Evolutionary conservation across 2,329 filamentous ascomycete species (phyloP).

Genomic region (Chalara sp.): DNA sequence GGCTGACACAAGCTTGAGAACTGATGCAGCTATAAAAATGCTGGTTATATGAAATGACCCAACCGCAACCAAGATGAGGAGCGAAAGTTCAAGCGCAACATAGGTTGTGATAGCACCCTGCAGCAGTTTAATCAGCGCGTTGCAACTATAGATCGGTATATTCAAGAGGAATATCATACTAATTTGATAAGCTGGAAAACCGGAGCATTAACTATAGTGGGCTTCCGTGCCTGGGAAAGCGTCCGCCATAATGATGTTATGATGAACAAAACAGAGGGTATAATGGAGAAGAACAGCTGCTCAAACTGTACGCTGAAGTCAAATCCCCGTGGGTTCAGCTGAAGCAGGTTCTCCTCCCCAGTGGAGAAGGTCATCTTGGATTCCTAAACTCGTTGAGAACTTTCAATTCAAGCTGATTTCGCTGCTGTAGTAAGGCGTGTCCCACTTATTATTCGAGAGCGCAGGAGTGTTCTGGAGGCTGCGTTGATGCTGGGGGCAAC

Average conservation of each 20-base stretch:
- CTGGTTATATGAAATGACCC: slow-evolving; percentile 1
- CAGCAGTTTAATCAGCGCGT: slow-evolving; percentile 12
- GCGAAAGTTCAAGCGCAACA: not conserved
- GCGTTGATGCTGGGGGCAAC: not conserved
- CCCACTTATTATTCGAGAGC: not conserved
- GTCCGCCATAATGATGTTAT: slow-evolving; percentile 24
- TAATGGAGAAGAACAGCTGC: slow-evolving; percentile 27
- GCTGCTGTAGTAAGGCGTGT: not conserved
- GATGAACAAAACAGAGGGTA: slow-evolving; percentile 26
- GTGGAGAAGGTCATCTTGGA: slow-evolving; percentile 13
- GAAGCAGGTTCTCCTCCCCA: slow-evolving; percentile 18
- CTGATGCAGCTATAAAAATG: slow-evolving; percentile 26
- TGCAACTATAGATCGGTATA: not conserved
- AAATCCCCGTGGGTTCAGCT: slow-evolving; percentile 23
- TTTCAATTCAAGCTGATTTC: not conserved
- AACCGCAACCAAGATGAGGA: not conserved
- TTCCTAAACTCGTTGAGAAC: not conserved
- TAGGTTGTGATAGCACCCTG: slow-evolving; percentile 7
- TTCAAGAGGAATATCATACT: slow-evolving; percentile 13
- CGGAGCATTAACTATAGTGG: slow-evolving; percentile 25
- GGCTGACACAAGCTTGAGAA: slow-evolving; percentile 10
- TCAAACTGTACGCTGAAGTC: slow-evolving; percentile 29
- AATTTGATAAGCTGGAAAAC: slow-evolving; percentile 23
- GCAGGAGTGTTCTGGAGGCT: not conserved
- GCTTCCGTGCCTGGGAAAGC: slow-evolving; percentile 23